Conservation (phyloP, 2,329 filamentous ascomycete genomes). For the Paecilomyces variotii region DNA sequence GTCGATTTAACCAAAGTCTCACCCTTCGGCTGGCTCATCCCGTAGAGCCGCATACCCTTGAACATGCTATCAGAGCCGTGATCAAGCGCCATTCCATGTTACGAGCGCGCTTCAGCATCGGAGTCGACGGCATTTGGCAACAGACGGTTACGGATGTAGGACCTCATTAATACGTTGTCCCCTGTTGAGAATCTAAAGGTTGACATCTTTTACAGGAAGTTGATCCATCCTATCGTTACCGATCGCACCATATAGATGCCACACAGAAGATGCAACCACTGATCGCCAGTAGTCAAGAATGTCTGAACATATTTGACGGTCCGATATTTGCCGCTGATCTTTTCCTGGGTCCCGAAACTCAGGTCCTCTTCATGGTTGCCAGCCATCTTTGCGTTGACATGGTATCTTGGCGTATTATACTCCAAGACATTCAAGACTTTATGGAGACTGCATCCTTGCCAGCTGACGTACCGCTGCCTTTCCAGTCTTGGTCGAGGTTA, state of each 20-base stretch:
- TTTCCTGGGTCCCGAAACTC: slow-evolving; percentile 25
- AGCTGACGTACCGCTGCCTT: slow-evolving; percentile 27
- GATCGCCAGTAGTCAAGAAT: slow-evolving; percentile 22
- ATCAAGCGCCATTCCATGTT: slow-evolving; percentile 28
- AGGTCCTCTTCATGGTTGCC: slow-evolving; percentile 21
- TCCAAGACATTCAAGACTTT: slow-evolving; percentile 29
- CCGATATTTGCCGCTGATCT: slow-evolving; percentile 33
- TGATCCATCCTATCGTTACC: slow-evolving; percentile 24
- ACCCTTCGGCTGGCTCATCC: slow-evolving; percentile 21
- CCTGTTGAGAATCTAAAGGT: neutral
- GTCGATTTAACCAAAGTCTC: slow-evolving; percentile 29
- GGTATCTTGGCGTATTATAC: slow-evolving; percentile 28
- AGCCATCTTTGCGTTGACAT: slow-evolving; percentile 23
- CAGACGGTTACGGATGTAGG: slow-evolving; percentile 20
- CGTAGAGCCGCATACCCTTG: slow-evolving; percentile 15
- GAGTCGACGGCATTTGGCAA: slow-evolving; percentile 15
- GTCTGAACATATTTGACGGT: slow-evolving; percentile 23
- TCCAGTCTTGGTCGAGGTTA: slow-evolving; percentile 31
- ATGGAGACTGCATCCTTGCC: slow-evolving; percentile 24
- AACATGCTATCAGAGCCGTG: slow-evolving; percentile 20
- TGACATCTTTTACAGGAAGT: slow-evolving; percentile 16
- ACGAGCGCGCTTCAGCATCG: slow-evolving; percentile 20
- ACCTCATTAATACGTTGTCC: slow-evolving; percentile 1
- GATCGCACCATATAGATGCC: slow-evolving; percentile 16
- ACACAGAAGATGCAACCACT: slow-evolving; percentile 16